Evolutionary conservation across 176 grass and related monocot genomes (phyloP), one percentile per base, ranked within the genome.

Genomic region (Ananas comosus): DNA sequence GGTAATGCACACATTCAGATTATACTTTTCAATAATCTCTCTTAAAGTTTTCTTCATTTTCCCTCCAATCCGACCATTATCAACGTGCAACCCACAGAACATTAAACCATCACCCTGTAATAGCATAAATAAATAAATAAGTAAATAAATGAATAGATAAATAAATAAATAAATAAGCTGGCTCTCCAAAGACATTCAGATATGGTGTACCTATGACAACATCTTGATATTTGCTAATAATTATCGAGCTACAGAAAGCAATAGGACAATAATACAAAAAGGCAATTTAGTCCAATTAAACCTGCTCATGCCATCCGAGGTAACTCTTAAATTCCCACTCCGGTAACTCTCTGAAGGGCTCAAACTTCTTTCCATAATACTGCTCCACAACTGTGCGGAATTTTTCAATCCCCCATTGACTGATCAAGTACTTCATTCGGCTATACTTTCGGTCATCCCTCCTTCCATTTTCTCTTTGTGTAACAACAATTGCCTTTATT

Each of bases 231-330:
- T 19, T 64, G 9, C 59, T 42, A 42, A 42, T 42, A 42, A 42
- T 7, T 42, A 42, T 42, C 33, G 12, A 77, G 47, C 48, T 48
- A n/a, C 48, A 18, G 48, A 13, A 76, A 53, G 33, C 4, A 7
- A 42, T 42, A 42, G 33, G 33, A 42, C 4, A 42, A 42, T 42
- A 42, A 42, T 4, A 42, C 33, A 42, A 42, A 42, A 42, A 42
- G 5, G 33, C 4, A 42, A 42, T 42, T 42, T 7, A 42, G 33
- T 42, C 33, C 33, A 18, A 61, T 61, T 16, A 51, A 80, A 99
- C 94, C 94, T 99, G 94, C 66, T 93, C 94, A 61, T 99, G 89
- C 94, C 94, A 99, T 29, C 94, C 94, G 77, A 99, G 89, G 67
- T 99, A 90, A 69, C 82, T 86, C 59, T 93, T 93, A 69, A 99